Conservation (phyloP, 2,329 filamentous ascomycete species). For the Monilinia fructigena region DNA sequence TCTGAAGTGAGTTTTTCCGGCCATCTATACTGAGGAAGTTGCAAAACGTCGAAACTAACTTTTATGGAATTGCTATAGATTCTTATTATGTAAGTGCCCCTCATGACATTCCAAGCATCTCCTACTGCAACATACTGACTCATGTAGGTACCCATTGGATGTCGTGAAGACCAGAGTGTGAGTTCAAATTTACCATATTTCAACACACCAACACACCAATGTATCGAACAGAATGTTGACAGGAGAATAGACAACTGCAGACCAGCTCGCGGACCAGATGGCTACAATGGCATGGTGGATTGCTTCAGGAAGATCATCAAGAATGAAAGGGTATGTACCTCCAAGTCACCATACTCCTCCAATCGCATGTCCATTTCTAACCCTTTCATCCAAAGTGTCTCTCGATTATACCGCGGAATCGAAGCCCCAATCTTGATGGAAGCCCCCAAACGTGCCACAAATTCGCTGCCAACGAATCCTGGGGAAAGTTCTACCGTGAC, state of each 20-base stretch:
- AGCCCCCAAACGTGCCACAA: constrained; percentile 94
- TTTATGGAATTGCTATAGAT: constrained; percentile 56
- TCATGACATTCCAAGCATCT: constrained; percentile 16
- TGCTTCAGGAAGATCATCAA: constrained; percentile 97
- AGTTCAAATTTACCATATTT: constrained; percentile 41
- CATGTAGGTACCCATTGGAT: constrained; percentile 89
- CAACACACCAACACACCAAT: background rate
- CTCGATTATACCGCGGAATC: constrained; percentile 92
- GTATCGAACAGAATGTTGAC: constrained; percentile 23
- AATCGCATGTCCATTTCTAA: background rate
- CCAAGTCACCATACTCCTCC: background rate
- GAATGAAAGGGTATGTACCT: constrained; percentile 80
- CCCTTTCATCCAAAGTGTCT: background rate
- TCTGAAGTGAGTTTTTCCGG: constrained; percentile 71
- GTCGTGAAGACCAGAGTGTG: constrained; percentile 98
- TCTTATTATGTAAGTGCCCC: constrained; percentile 70
- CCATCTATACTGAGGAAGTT: background rate
- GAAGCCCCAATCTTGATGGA: constrained; percentile 97
- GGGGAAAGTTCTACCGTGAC: constrained; percentile 91
- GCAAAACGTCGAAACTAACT: constrained; percentile 30
- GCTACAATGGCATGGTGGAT: constrained; percentile 96
- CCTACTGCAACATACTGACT: constrained; percentile 24
- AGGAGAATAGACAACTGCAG: constrained; percentile 71
- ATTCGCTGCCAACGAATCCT: constrained; percentile 98
- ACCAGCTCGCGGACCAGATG: constrained; percentile 74